Percentiles rank a stretch among this genome's conserved stretches.
Conservation (phyloP, 257 asterid genomes). For the Misopates orontium region DNA sequence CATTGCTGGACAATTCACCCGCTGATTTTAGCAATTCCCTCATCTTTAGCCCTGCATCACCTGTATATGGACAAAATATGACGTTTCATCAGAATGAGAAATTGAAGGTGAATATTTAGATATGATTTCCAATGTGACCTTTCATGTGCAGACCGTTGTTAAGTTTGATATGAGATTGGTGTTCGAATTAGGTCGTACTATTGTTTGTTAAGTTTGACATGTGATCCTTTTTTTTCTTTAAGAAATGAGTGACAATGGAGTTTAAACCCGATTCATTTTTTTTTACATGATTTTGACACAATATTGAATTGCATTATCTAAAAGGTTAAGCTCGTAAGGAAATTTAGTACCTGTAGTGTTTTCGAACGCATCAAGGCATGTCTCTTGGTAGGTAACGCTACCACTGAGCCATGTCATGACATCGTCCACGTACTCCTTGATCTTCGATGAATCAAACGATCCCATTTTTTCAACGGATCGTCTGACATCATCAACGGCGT, state of each 20-base stretch:
- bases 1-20: conserved; percentile 59
- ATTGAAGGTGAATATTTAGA: no score
- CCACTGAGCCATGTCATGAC: conserved; percentile 67
- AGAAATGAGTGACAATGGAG: no score
- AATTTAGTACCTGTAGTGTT: conserved; percentile 45
- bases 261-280: no score
- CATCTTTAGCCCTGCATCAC: conserved; percentile 66
- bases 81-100: no score
- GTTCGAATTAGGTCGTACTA: no score
- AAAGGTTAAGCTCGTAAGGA: background rate
- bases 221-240: no score
- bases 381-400: conserved; percentile 58
- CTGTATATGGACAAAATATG: no score
- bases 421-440: conserved; percentile 36
- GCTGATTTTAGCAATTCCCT: conserved; percentile 40
- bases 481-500: conserved; percentile 54
- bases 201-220: no score
- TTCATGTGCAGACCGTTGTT: no score
- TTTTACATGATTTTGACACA: background rate
- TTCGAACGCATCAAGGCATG: conserved; percentile 73
- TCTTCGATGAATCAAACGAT: conserved; percentile 24
- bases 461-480: conserved; percentile 40
- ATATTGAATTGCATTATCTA: background rate
- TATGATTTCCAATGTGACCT: no score
- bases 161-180: no score